These are phyloP conservation scores for Annulohypoxylon maeteangense DNA, from an alignment of 495 filamentous ascomycete species.

Conservation along the genomic window DNA sequence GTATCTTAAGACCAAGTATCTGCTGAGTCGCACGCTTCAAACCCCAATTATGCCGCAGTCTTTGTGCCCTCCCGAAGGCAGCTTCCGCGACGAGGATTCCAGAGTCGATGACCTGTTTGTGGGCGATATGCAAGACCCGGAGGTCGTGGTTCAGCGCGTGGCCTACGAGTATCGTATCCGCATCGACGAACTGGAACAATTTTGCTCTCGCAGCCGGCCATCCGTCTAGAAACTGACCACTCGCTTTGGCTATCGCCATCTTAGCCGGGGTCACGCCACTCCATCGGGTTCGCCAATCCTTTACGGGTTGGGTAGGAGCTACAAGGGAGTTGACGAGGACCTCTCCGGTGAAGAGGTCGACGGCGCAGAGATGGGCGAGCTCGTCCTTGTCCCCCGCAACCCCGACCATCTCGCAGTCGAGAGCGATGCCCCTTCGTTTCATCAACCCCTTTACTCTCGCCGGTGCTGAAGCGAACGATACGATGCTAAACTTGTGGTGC, in stretches of 20 bases:
- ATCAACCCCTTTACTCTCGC: not conserved
- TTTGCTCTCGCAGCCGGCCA: conserved; percentile 46
- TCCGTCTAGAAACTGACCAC: conserved; percentile 36
- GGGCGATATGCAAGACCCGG: conserved; percentile 42
- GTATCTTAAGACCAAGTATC: conserved; percentile 48
- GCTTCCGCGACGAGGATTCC: conserved; percentile 39
- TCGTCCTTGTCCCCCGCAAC: conserved; percentile 46
- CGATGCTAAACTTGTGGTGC: not conserved
- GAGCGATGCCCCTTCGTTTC: conserved; percentile 49
- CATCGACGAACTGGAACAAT: conserved; percentile 54
- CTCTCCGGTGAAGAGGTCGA: conserved; percentile 59
- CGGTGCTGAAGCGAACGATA: conserved; percentile 11
- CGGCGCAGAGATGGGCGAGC: conserved; percentile 54
- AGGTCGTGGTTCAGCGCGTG: conserved; percentile 45
- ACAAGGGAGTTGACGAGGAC: conserved; percentile 58
- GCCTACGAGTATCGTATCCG: conserved; percentile 47
- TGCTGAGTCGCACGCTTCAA: conserved; percentile 48
- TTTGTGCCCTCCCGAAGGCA: conserved; percentile 36
- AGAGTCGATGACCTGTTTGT: conserved; percentile 49
- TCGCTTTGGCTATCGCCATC: conserved; percentile 20
- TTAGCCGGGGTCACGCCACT: conserved; percentile 49
- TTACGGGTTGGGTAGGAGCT: conserved; percentile 49
- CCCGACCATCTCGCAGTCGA: conserved; percentile 65
- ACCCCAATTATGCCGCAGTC: conserved; percentile 22
- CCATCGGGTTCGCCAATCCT: conserved; percentile 53